These are phyloP conservation scores for Vigna angularis DNA, from an alignment of 306 rosid species.

Conservation along the genomic window DNA sequence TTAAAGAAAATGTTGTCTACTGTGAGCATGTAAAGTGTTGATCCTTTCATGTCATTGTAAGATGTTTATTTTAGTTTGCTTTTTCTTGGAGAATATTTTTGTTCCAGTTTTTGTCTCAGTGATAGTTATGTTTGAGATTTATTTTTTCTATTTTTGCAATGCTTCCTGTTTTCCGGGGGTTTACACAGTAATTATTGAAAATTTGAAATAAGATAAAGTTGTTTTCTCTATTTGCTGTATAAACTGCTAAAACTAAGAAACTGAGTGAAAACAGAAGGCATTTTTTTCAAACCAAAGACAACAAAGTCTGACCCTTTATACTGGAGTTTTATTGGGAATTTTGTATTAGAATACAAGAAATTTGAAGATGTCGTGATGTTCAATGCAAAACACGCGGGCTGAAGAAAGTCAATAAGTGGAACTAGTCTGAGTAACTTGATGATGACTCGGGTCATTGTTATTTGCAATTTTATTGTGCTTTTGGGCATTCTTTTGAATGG, in stretches of 20 bases:
- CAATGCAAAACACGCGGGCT: not conserved
- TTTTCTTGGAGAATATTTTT: slow-evolving; percentile 6
- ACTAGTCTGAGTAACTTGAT: slow-evolving; percentile 8
- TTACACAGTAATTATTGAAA: not conserved
- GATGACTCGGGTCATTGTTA: not conserved
- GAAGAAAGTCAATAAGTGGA: slow-evolving; percentile 8
- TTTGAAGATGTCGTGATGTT: slow-evolving; percentile 12
- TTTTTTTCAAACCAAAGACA: not conserved
- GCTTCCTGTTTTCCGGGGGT: not conserved
- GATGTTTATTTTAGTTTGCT: slow-evolving; percentile 12
- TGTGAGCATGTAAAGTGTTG: not conserved
- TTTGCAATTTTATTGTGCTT: slow-evolving; percentile 33
- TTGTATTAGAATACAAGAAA: slow-evolving; percentile 11
- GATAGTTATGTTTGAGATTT: not conserved
- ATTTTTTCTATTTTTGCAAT: not conserved
- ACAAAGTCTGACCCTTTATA: not conserved
- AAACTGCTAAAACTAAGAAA: not conserved
- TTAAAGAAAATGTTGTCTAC: not conserved
- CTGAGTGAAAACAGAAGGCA: not conserved
- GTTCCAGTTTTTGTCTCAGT: not conserved
- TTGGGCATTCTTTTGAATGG: slow-evolving; percentile 33
- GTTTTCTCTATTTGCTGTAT: not conserved
- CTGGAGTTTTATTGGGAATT: not conserved
- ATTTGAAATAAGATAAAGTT: too few species aligned
- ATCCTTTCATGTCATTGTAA: not conserved